Evolutionary conservation across 306 rosid genomes (phyloP), one percentile per base, ranked within the genome.

Genomic region (Cicer arietinum): DNA sequence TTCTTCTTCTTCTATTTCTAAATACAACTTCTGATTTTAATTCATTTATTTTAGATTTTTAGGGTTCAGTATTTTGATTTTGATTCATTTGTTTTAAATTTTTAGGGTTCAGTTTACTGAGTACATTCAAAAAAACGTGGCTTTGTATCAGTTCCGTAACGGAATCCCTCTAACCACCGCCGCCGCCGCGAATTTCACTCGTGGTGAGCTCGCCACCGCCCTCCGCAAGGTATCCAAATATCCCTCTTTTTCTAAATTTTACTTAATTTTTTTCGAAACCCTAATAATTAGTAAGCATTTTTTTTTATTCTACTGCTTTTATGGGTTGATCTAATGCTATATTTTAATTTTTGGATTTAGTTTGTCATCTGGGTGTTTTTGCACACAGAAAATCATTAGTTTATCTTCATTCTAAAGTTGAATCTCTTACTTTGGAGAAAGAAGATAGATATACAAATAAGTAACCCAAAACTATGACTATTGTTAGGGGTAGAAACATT

Each of bases 131-230:
- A 78, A 78, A 22, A 78, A 78, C 64, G 81, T 78, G 0, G 71
- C 81, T 60, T 69, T 78, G 77, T 78, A 78, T 50, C 81, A 78
- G 54, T 78, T 78, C 56, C 81, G 77, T 69, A 78, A 78, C 42
- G 77, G 77, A 18, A 78, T 78, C 65, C 81, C 81, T 59, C 10
- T 78, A 1, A 78, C 81, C 13, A 69, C 81, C 4, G 77, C 81
- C 10, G 77, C 81, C 14, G 81, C 81, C 1, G 81, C 81, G 43
- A 78, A 78, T 69, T 78, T 78, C 70, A 78, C 81, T 4, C 81
- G 81, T 1, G 81, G 81, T 10, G 81, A 78, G 51, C 81, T 78
- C 14, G 81, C 81, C 65, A 78, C 81, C 2, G 81, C 81, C 20
- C 81, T 78, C 14, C 81, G 81, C 47, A 78, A 78, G 81, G 81